Evolutionary conservation across 305 asterid genomes (phyloP).

Genomic region (Fraxinus latifolia): DNA sequence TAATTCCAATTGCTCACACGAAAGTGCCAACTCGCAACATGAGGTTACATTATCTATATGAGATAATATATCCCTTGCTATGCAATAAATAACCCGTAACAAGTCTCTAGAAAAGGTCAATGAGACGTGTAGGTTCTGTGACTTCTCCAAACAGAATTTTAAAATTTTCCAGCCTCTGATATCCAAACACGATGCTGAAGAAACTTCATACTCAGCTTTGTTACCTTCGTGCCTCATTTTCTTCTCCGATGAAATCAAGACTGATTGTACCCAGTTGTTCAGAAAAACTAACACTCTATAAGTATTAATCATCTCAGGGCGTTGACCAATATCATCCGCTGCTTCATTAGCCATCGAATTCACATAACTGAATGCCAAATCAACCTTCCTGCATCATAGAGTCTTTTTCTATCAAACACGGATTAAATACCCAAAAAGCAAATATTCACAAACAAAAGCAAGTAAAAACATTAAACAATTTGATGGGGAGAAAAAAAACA

Average conservation of each 20-base stretch:
- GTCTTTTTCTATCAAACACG: constrained; percentile 22
- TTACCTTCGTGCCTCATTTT: constrained; percentile 39
- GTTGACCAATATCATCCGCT: constrained; percentile 26
- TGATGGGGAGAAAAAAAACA: not conserved
- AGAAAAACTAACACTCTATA: constrained; percentile 58
- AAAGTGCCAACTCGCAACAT: constrained; percentile 26
- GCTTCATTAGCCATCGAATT: constrained; percentile 34
- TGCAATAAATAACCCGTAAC: constrained; percentile 54
- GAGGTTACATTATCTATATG: constrained; percentile 24
- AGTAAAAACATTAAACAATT: not conserved
- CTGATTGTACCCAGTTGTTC: constrained; percentile 67
- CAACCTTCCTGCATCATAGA: constrained; percentile 64
- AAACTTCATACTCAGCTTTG: constrained; percentile 29
- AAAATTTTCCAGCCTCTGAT: constrained; percentile 70
- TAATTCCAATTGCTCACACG: constrained; percentile 40
- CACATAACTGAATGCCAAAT: constrained; percentile 58
- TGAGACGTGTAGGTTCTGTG: constrained; percentile 40
- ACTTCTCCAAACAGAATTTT: constrained; percentile 76
- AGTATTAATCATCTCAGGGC: constrained; percentile 52
- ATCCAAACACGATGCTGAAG: constrained; percentile 50
- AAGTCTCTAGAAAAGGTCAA: constrained; percentile 62
- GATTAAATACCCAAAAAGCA: constrained; percentile 7
- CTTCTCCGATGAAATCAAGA: constrained; percentile 62
- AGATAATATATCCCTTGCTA: constrained; percentile 44
- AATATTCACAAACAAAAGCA: not conserved